Evolutionary conservation across 768 basidiomycete genomes (phyloP).

Genomic region (Russula vinacea): DNA sequence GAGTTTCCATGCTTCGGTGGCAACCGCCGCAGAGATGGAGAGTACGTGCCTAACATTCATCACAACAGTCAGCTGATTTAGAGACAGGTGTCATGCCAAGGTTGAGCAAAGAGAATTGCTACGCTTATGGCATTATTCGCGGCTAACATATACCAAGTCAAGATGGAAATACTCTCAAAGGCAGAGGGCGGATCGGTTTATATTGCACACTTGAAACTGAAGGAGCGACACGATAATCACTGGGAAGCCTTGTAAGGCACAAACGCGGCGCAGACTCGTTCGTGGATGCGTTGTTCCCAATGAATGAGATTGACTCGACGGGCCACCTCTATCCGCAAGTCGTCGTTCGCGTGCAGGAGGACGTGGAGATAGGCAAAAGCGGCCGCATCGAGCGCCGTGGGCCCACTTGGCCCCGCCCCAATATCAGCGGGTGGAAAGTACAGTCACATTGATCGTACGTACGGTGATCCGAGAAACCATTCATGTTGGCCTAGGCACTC

Average conservation of each 20-base stretch:
- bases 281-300: slow-evolving; percentile 72
- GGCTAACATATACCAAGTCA: not conserved
- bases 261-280: slow-evolving; percentile 52
- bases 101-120: not conserved
- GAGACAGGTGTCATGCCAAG: not conserved
- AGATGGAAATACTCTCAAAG: not conserved
- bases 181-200: not conserved
- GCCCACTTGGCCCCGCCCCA: slow-evolving; percentile 46
- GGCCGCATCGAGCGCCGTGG: slow-evolving; percentile 79
- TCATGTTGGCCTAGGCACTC: slow-evolving; percentile 71
- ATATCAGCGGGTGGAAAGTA: slow-evolving; percentile 5
- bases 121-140: not conserved
- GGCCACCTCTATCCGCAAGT: slow-evolving; percentile 61
- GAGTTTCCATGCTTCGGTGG: not conserved
- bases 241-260: slow-evolving; percentile 9
- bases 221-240: slow-evolving; percentile 3
- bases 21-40: not conserved
- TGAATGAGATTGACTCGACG: slow-evolving; percentile 72
- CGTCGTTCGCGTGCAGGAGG: slow-evolving; percentile 47
- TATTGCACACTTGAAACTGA: slow-evolving; percentile 10
- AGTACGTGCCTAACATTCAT: not conserved
- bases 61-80: not conserved
- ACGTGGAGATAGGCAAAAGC: slow-evolving; percentile 77
- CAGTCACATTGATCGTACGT: slow-evolving; percentile 31
- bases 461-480: slow-evolving; percentile 82